phyloP scores from a whole-genome alignment of 2,329 filamentous ascomycete species.

The Phialocephala subalpina region DNA sequence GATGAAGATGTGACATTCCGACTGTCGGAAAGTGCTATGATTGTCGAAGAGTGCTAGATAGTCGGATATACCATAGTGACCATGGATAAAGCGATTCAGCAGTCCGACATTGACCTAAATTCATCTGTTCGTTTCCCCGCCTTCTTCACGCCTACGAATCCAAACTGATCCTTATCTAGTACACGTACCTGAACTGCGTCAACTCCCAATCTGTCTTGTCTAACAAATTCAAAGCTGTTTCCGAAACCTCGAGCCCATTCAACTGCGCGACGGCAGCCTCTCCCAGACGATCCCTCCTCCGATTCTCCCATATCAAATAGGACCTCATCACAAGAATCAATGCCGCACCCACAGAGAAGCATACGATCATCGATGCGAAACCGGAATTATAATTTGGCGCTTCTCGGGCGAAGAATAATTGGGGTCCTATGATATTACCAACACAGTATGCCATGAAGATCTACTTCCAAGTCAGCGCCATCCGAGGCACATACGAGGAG shows the following conservation, averaged over 20 bases:
- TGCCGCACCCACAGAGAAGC: conserved; percentile 13
- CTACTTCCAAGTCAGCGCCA: neutral
- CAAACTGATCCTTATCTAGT: neutral
- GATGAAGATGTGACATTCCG: no score
- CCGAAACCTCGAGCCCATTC: conserved; percentile 1
- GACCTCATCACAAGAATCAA: conserved; percentile 19
- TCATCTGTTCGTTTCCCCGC: neutral
- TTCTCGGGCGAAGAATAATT: conserved; percentile 64
- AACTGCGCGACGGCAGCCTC: neutral
- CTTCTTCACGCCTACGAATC: neutral
- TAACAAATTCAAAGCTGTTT: conserved; percentile 1
- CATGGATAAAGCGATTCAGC: no score
- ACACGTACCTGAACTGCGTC: conserved; percentile 13
- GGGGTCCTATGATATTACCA: conserved; percentile 71
- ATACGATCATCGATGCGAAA: conserved; percentile 11
- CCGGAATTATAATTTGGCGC: conserved; percentile 59
- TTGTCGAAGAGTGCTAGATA: no score
- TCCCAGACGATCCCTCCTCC: conserved; percentile 23
- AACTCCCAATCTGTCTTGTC: conserved; percentile 14
- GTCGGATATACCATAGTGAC: no score
- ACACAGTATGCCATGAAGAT: conserved; percentile 63
- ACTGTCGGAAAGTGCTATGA: no score
- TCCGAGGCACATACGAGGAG: neutral
- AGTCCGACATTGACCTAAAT: neutral
- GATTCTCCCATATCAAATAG: conserved; percentile 33